Conservation (phyloP, 768 basidiomycete species). For the Pholiota molesta region DNA sequence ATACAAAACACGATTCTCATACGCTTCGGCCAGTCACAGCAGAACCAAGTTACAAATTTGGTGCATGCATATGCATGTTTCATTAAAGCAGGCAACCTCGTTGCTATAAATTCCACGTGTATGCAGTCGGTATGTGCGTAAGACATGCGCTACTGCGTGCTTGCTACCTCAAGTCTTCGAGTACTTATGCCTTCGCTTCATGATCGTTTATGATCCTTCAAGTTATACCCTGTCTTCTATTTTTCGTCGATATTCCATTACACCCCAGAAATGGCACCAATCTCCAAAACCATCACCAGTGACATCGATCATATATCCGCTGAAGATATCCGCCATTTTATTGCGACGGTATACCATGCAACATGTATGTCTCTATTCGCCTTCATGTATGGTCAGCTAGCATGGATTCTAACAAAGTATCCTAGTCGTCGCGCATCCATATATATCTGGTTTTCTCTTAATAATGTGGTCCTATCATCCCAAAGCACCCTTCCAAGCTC, state of each 20-base stretch:
- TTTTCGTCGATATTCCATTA: neutral
- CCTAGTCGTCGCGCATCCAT: constrained; percentile 1
- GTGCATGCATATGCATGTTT: neutral
- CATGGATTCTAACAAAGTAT: neutral
- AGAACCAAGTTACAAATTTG: neutral
- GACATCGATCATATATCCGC: constrained; percentile 1
- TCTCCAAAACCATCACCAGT: neutral
- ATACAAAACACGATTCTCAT: neutral
- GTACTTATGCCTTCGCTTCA: neutral
- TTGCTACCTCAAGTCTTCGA: neutral
- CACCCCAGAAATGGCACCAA: neutral
- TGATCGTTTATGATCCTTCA: neutral
- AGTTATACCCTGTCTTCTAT: neutral
- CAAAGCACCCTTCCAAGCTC: constrained; percentile 8
- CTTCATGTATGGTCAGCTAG: too few relatives aligned
- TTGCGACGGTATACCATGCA: neutral
- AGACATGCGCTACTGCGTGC: neutral
- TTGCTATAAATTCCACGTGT: neutral
- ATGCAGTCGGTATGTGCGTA: neutral
- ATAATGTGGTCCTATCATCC: constrained; percentile 13
- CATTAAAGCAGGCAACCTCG: neutral
- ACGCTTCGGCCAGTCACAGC: neutral
- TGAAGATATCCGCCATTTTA: neutral
- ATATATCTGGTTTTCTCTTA: constrained; percentile 7
- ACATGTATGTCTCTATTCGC: neutral